Evolutionary conservation across 2,329 filamentous ascomycete species (phyloP), one percentile per base, ranked within the genome.

Genomic region (Xylaria digitata): DNA sequence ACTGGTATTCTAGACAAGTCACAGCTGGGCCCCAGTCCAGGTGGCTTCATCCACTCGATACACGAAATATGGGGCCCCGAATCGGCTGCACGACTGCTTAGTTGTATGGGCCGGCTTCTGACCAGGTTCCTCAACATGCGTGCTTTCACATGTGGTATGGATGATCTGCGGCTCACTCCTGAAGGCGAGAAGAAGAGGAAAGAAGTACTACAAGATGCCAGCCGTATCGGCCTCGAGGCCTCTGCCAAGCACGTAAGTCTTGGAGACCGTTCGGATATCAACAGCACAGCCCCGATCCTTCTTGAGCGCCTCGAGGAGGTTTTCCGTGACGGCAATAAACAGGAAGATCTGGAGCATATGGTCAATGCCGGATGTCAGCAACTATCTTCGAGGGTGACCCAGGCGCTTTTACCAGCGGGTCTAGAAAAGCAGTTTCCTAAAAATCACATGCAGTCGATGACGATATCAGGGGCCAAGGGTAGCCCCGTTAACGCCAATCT

Each of bases 371-470:
- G 85, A 56, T 91, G 89, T 57, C 84, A 85, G 13, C 80, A 86
- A 3, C 86, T 99, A 30, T 97, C 95, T 3, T 90, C 92, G 17
- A 87, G 84, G 0, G 90, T 98, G 50, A 97, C 94, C 9, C 85
- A 85, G 53, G 87, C 87, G 1, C 97, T 94, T 79, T 85, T 99
- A 71, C 96, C 96, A 0, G 81, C 83, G 21, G 93, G 92, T 48
- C 87, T 99, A 32, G 89, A 92, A 75, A 99, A 98, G 81, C 88
- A 92, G 7, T 99, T 99, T 80, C 96, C 96, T 0, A 91, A 91
- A 76, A 99, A 99, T 76, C 95, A 98, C 81, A 99, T 99, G 95
- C 96, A 99, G 84, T 89, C 92, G 71, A 99, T 99, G 96, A 99
- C 96, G 23, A 92, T 91, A 15, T 97, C 96, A 63, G 96, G 96